Evolutionary conservation across 2,329 filamentous ascomycete genomes (phyloP), one percentile per base, ranked within the genome.

Genomic region (Botryotinia convoluta): DNA sequence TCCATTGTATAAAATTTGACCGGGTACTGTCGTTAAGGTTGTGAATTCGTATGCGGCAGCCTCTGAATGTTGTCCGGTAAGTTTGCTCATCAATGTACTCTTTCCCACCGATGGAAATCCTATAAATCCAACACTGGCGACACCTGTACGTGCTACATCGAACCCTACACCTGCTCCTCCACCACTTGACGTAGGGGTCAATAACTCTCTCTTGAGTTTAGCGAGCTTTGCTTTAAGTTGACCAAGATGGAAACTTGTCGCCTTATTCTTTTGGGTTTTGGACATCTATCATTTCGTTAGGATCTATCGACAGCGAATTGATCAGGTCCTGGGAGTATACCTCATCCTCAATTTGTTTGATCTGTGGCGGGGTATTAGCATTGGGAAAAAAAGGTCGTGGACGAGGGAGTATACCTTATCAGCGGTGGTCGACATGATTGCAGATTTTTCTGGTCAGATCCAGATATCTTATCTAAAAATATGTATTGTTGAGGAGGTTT

Each of bases 21-120:
- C 96, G 60, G 96, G 96, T 67, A 99, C 96, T 63, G 95, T 98
- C 51, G 96, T 99, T 82, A 99, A 87, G 72, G 96, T 99, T 77
- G 96, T 99, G 86, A 99, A 99, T 83, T 99, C 96, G 84, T 99
- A 99, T 70, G 95, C 96, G 29, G 96, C 96, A 72, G 91, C 95
- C 87, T 99, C 96, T 3, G 95, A 98, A 82, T 99, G 95, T 84
- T 98, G 95, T 70, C 96, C 96, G 61, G 96, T 99, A 82, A 99
- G 85, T 81, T 87, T 90, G 82, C 91, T 97, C 95, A 99, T 98
- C 79, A 99, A 87, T 69, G 96, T 99, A 88, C 94, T 97, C 86
- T 99, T 99, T 75, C 96, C 96, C 76, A 99, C 96, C 1, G 96
- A 99, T 2, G 96, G 96, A 81, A 99, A 99, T 45, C 96, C 96